Percentiles rank a stretch among this genome's conserved stretches.
Conservation (phyloP, 2,329 filamentous ascomycete species). For the Scytalidium lignicola region DNA sequence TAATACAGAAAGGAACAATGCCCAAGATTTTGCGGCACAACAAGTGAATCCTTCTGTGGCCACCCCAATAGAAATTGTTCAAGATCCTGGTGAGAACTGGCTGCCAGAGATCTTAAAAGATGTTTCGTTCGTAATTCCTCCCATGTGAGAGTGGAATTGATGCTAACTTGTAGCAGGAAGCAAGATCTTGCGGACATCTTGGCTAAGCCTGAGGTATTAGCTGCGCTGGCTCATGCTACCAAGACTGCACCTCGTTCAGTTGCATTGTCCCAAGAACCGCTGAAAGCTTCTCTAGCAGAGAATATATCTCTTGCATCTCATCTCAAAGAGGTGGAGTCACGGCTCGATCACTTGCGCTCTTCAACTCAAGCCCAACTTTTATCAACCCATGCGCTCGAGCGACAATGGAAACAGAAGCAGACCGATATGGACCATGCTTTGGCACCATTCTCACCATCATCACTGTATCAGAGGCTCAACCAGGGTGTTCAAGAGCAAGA, state of each 20-base stretch:
- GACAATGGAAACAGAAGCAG: conserved; percentile 89
- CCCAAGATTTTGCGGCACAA: not conserved
- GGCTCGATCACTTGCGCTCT: conserved; percentile 56
- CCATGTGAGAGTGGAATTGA: conserved; percentile 7
- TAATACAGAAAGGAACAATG: conserved; percentile 1
- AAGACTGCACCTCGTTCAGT: conserved; percentile 69
- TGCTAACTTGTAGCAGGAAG: conserved; percentile 48
- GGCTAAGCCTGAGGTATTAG: conserved; percentile 59
- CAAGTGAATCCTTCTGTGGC: not conserved
- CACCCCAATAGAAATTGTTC: conserved; percentile 22
- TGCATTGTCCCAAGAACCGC: conserved; percentile 54
- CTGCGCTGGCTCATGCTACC: conserved; percentile 66
- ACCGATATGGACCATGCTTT: conserved; percentile 82
- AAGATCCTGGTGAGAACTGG: conserved; percentile 68
- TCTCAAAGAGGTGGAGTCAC: conserved; percentile 54
- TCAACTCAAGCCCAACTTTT: conserved; percentile 77
- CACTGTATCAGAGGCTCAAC: conserved; percentile 75
- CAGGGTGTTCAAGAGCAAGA: conserved; percentile 81
- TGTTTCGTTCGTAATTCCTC: conserved; percentile 61
- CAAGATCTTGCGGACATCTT: conserved; percentile 71
- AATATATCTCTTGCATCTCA: conserved; percentile 68
- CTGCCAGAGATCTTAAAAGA: conserved; percentile 71
- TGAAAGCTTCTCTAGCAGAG: conserved; percentile 60
- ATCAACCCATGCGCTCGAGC: conserved; percentile 77
- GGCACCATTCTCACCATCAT: conserved; percentile 77